Percentiles rank a stretch among this genome's conserved stretches.
Conservation (phyloP, 2,329 filamentous ascomycete species). For the Exophiala bonariae region DNA sequence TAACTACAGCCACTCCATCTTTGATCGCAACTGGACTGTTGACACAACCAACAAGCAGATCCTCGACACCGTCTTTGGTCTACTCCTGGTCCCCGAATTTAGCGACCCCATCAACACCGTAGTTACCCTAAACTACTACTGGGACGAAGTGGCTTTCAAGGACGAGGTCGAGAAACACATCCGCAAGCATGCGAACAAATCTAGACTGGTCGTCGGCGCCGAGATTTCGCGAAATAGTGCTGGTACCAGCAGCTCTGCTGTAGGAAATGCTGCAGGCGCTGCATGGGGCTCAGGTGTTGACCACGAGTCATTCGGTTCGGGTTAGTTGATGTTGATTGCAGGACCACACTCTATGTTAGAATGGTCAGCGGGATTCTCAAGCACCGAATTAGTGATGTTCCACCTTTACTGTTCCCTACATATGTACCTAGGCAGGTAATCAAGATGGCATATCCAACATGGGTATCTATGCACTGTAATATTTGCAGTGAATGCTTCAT, state of each 20-base stretch:
- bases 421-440: no score
- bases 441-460: no score
- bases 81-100: constrained; percentile 36
- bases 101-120: constrained; percentile 31
- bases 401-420: no score
- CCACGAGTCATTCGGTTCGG: no score
- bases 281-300: no score
- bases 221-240: constrained; percentile 10
- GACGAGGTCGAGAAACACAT: constrained; percentile 25
- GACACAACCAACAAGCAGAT: constrained; percentile 35
- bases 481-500: no score
- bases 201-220: constrained; percentile 8
- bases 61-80: constrained; percentile 36
- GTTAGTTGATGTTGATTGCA: no score
- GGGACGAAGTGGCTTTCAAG: constrained; percentile 26
- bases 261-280: no score
- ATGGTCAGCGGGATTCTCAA: no score
- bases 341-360: no score
- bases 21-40: constrained; percentile 36
- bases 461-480: no score
- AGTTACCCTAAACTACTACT: constrained; percentile 24
- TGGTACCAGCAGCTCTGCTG: not conserved
- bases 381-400: no score
- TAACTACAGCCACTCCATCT: constrained; percentile 16
- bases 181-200: constrained; percentile 17